Evolutionary conservation across 139 green algal genomes (phyloP), one percentile per base, ranked within the genome.

Genomic region (Chlorella sp.): DNA sequence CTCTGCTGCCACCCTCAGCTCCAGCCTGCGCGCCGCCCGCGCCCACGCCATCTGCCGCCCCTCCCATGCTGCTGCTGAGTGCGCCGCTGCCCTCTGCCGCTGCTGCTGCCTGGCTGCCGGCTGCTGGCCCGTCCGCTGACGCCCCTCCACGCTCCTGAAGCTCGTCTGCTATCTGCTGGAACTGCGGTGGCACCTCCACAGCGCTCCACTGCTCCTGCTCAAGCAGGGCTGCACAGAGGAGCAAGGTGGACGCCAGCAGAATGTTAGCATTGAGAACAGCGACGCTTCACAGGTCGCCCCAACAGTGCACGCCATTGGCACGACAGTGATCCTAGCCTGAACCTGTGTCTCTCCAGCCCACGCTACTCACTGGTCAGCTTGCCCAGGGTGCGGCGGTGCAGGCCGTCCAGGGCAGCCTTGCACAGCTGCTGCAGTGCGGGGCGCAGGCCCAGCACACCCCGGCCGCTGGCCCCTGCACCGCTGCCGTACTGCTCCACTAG

Each of bases 381-480:
- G 60, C 81, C 90, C 17, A 91, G 69, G 62, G 41, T 81, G 36
- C 85, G 74, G 6, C 65, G 47, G 69, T 96, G 94, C 44, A 91
- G 69, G 68, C 36, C 63, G 20, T 98, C 93, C 74, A 98, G 76
- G 63, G 90, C 93, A 0, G 88, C 87, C 60, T 91, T 92, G 87
- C 92, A 94, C 86, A 97, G 92, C 64, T 87, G 84, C 87, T 97
- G 94, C 80, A 95, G 65, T 84, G 88, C 88, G 94, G 65, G 73
- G 13, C 86, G 86, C 64, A 89, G 87, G 44, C 68, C 78, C 57
- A 78, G 34, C 30, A 86, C 87, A 16, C 88, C 85, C 39, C 85
- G 82, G 4, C 56, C 67, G n/a, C 91, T 91, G 11, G 12, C 51
- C 51, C 51, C 51, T 20, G 51, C 51, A 15, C 51, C 51, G 51